phyloP scores from a whole-genome alignment of 257 asterid genomes.

The Nicotiana attenuata region DNA sequence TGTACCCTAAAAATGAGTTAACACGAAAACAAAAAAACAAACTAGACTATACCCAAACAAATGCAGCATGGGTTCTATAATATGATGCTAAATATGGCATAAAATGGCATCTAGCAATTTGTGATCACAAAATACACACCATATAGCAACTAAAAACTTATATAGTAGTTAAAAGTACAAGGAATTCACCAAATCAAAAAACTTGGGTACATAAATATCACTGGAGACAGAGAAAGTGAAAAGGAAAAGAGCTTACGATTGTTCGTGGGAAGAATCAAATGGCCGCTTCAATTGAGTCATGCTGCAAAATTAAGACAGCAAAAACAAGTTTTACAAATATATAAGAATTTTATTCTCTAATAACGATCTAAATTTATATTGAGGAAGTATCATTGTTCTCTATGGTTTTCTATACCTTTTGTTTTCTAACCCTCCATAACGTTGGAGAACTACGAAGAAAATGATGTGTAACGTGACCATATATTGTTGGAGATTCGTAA shows the following conservation, averaged over 20 bases:
- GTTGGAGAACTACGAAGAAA: not conserved
- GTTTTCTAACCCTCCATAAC: no score
- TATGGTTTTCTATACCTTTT: no score
- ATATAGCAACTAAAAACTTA: slow-evolving; percentile 2
- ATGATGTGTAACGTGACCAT: not conserved
- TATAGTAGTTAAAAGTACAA: no score
- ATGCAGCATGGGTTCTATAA: not conserved
- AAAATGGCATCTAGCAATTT: no score
- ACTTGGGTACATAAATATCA: no score
- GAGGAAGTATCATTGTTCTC: not conserved
- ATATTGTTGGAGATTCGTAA: not conserved
- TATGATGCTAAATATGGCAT: no score
- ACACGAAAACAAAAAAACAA: not conserved
- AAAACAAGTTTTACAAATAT: slow-evolving; percentile 14
- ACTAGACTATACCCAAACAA: not conserved
- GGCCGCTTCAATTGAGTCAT: slow-evolving; percentile 88
- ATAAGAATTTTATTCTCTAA: not conserved
- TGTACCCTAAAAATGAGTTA: no score
- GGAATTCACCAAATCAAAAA: not conserved
- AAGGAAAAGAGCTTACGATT: slow-evolving; percentile 57
- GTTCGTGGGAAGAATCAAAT: slow-evolving; percentile 56
- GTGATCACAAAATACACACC: no score
- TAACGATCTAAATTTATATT: not conserved
- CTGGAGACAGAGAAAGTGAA: not conserved
- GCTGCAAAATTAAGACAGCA: slow-evolving; percentile 27